phyloP scores from a whole-genome alignment of 257 asterid species.

The Paulownia fortunei region DNA sequence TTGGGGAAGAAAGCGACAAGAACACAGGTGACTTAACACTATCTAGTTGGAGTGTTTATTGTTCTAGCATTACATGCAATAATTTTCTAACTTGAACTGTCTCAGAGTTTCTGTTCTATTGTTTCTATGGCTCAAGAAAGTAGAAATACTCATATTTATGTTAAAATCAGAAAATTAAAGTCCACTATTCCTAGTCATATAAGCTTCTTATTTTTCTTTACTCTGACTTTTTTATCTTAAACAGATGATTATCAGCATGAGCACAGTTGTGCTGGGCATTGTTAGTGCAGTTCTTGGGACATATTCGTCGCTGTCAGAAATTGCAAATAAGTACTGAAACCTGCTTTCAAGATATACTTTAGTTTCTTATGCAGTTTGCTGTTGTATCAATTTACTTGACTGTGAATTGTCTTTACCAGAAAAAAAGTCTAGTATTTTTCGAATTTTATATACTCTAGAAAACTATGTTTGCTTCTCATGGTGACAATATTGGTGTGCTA shows the following conservation, averaged over 20 bases:
- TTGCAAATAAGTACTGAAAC: constrained; percentile 48
- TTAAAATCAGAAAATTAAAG: no score
- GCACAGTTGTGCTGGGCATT: constrained; percentile 57
- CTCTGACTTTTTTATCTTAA: neutral
- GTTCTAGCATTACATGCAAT: neutral
- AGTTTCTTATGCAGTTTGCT: neutral
- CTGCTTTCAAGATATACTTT: neutral
- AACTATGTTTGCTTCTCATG: no score
- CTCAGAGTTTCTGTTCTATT: no score
- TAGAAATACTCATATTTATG: no score
- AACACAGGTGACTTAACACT: constrained; percentile 52
- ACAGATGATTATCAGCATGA: constrained; percentile 47
- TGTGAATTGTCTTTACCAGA: neutral
- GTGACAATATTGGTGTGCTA: no score
- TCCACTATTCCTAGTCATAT: neutral
- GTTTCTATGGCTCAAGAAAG: no score
- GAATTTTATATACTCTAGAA: no score
- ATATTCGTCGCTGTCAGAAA: constrained; percentile 53
- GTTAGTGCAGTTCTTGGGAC: constrained; percentile 69
- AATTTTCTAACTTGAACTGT: no score
- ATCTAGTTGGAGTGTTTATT: no score
- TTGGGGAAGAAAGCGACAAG: constrained; percentile 61
- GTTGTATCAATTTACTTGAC: neutral
- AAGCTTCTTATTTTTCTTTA: neutral
- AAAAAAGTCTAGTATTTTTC: no score